Evolutionary conservation across 2,329 filamentous ascomycete species (phyloP), one percentile per base, ranked within the genome.

Genomic region (Fusarium falciforme): DNA sequence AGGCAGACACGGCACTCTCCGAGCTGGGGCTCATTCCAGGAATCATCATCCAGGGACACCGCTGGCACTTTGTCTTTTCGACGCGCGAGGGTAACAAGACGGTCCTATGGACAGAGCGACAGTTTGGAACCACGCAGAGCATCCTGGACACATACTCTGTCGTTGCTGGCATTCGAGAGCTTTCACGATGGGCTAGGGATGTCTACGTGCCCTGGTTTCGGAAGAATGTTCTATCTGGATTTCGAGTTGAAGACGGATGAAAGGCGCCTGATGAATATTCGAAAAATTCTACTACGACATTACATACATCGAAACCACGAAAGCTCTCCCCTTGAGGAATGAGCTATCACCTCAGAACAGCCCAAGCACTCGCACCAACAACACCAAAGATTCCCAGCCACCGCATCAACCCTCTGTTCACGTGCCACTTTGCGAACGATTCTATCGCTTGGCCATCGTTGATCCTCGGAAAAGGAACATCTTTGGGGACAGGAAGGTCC

Each of bases 61-160:
- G 69, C 1, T 77, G 75, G 75, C 47, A 68, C 7, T 72, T 77
- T 42, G 73, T 77, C 14, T 64, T 74, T 6, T 76, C 75, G 27
- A 77, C 75, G 3, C 35, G 64, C 5, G 66, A 77, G 20, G 58
- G 67, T 0, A 11, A 35, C 8, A 76, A 75, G 65, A 75, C 69
- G 12, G 60, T 69, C 17, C 61, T 76, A 11, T 76, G 74, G 73
- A 67, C 49, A 1, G 68, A 76, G 31, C 67, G 61, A 0, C 67
- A 70, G 25, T 76, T 76, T 61, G 74, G 74, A 1, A 76, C 64
- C 25, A 76, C 74, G 12, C 57, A 68, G 36, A 66, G 62, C 8
- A 60, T 74, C 17, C 29, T 67, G 0, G 74, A 71, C 35, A 66
- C 64, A 0, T 76, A 76, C 38, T 66, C 70, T 3, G 58, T 71